A percentile compares a stretch with the other conserved stretches of the same genome.
These are phyloP conservation scores for Ilyonectria mors-panacis DNA, from an alignment of 2,329 filamentous ascomycete genomes.

Conservation along the genomic window DNA sequence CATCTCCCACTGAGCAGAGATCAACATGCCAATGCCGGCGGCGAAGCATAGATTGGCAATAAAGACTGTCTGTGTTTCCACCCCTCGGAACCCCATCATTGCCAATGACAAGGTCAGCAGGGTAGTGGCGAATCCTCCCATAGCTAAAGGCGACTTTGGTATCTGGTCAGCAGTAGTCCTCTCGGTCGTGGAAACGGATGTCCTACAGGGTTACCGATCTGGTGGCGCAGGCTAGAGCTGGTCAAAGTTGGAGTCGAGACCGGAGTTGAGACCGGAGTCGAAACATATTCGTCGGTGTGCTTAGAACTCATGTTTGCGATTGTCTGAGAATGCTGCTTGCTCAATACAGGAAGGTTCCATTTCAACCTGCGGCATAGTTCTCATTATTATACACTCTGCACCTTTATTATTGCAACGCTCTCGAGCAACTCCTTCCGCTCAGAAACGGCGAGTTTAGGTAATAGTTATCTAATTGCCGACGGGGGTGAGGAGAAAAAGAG, in stretches of 20 bases:
- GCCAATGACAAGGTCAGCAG: conserved; percentile 67
- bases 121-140: conserved; percentile 63
- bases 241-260: conserved; percentile 5
- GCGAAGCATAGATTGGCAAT: conserved; percentile 69
- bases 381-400: conserved; percentile 3
- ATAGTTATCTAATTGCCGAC: conserved; percentile 19
- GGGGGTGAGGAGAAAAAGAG: conserved; percentile 2
- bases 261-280: conserved; percentile 3
- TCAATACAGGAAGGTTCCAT: not conserved
- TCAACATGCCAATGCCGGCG: conserved; percentile 64
- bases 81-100: conserved; percentile 69
- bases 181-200: not conserved
- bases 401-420: not conserved
- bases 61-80: conserved; percentile 65
- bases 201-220: conserved; percentile 25
- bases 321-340: not conserved
- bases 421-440: not conserved
- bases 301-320: conserved; percentile 7
- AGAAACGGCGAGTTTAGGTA: conserved; percentile 10
- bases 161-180: conserved; percentile 1
- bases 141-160: conserved; percentile 22
- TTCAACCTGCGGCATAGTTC: not conserved
- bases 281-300: conserved; percentile 7
- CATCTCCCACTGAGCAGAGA: conserved; percentile 71
- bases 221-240: conserved; percentile 6